Conservation (phyloP, 2,329 filamentous ascomycete species). For the Fusarium sacchari region DNA sequence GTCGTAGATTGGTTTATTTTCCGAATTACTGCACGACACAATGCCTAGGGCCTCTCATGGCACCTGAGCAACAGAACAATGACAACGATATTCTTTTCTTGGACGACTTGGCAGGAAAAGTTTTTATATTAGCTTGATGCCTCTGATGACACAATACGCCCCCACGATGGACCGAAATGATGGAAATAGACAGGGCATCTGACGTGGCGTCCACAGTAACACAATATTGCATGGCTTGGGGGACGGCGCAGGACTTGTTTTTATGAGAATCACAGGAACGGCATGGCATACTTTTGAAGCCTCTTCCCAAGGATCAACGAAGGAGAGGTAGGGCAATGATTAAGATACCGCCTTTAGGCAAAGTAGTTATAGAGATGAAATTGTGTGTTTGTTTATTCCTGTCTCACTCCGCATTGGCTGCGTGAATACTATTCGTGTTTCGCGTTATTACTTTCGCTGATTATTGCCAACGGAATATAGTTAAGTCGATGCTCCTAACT, state of each 20-base stretch:
- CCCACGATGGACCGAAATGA: conserved; percentile 34
- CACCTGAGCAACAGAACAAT: conserved; percentile 1
- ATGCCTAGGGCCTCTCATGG: background rate
- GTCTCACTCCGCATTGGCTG: background rate
- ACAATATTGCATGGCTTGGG: conserved; percentile 41
- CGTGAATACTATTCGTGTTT: background rate
- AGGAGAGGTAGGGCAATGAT: conserved; percentile 17
- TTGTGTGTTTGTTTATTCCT: conserved; percentile 30
- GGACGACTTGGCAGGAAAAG: conserved; percentile 30
- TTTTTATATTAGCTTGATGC: conserved; percentile 35
- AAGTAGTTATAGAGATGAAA: conserved; percentile 44
- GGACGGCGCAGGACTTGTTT: conserved; percentile 39
- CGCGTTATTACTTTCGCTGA: background rate
- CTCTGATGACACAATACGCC: conserved; percentile 39
- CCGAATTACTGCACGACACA: background rate
- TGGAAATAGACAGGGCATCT: conserved; percentile 42
- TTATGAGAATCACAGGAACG: conserved; percentile 33
- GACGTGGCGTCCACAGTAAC: conserved; percentile 24
- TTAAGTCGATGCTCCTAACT: conserved; percentile 7
- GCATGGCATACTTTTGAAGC: conserved; percentile 26
- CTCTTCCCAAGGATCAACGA: conserved; percentile 8
- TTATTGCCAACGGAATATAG: background rate
- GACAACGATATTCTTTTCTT: conserved; percentile 18
- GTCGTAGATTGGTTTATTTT: conserved; percentile 64
- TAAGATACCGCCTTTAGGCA: conserved; percentile 30